Base-by-base conservation (phyloP, 179 eudicot species). In the Sideroxylon spinosum region DNA sequence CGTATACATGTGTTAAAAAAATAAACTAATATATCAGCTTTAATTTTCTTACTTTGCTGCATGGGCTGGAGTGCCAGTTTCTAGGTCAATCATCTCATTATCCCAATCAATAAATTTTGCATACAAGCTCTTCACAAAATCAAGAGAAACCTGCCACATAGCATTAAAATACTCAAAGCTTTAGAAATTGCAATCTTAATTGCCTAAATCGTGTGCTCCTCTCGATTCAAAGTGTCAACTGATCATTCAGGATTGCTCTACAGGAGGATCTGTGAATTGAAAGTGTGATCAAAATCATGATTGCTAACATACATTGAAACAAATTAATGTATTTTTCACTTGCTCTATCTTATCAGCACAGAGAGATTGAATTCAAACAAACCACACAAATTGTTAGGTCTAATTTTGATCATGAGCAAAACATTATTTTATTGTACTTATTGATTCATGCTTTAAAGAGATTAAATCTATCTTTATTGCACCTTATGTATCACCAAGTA, bases 101-200 rank as follows among this genome's bases (percentile, higher is more conserved):
- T 95, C 99, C 99, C 99, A 95, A 82, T 95, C 99, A 81, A 93
- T 95, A 81, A 95, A 95, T 81, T 92, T 93, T 60, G 99, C 99
- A 84, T 95, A 95, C 81, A 93, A 86, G 82, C 99, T 88, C 92
- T 95, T 95, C 69, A 95, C 94, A 64, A 95, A 91, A 87, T 95
- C 99, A 72, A 95, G 90, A 66, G 99, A 92, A 16, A 95, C 99
- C 99, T 95, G 87, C 71, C 86, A 84, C 32, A 74, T 22, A 78
- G 28, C 22, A 81, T 32, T 16, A 61, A 44, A 60, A 62, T 49
- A 6, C 53, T 66, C 29, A 29, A 76, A 76, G 73, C 29, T 76
- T 46, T 53, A 70, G 25, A 76, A 67, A 11, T 53, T 57, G 73
- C 0, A 66, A 13, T 50, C 53, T 59, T n/a, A 17, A 76, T 63